A percentile compares a stretch with the other conserved stretches of the same genome.
phyloP scores from a whole-genome alignment of 352 stramenopile species.

The Pythium rishiriense region DNA sequence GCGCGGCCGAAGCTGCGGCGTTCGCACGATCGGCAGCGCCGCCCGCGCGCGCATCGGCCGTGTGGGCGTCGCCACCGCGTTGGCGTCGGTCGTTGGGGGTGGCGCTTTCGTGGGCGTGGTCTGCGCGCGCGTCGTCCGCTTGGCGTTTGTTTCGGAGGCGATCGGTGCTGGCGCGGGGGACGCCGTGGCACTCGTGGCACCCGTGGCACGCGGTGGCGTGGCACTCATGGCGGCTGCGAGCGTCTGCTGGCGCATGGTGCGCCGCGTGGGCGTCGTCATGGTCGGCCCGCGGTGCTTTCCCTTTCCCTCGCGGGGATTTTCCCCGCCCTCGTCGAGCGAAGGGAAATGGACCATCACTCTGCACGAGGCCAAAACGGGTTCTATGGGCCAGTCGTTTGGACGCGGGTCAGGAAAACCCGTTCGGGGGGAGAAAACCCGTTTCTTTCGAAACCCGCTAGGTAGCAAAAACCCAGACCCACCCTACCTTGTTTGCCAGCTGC shows the following conservation, averaged over 20 bases:
- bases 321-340: constrained; percentile 8
- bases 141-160: neutral
- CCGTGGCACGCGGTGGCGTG: neutral
- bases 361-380: constrained; percentile 11
- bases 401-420: constrained; percentile 1
- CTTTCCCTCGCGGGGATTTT: neutral
- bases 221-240: neutral
- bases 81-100: neutral
- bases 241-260: constrained; percentile 27
- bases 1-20: constrained; percentile 13
- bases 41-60: neutral
- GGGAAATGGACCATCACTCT: constrained; percentile 21
- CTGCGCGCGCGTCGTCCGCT: constrained; percentile 10
- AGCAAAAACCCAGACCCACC: neutral
- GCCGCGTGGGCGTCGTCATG: constrained; percentile 23
- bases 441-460: neutral
- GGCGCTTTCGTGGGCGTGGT: neutral
- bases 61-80: neutral
- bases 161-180: neutral
- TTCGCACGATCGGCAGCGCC: neutral
- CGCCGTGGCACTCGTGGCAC: neutral
- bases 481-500: neutral
- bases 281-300: neutral
- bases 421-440: neutral
- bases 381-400: constrained; percentile 12